phyloP scores from a whole-genome alignment of 306 rosid genomes.

The Senna tora region DNA sequence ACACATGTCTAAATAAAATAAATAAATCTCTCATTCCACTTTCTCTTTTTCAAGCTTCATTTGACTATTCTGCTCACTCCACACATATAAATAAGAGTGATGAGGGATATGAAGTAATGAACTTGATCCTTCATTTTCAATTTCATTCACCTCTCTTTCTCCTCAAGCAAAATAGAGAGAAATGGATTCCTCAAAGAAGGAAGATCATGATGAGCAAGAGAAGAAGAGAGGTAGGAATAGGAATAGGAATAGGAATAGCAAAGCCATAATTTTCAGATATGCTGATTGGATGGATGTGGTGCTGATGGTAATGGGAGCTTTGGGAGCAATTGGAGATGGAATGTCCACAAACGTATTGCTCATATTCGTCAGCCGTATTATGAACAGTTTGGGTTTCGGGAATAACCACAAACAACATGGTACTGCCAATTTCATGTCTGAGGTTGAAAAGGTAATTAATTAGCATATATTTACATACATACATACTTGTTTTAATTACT shows the following conservation, averaged over 20 bases:
- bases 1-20: background rate
- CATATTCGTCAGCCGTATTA: constrained; percentile 78
- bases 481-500: background rate
- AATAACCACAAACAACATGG: constrained; percentile 36
- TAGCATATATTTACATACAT: background rate
- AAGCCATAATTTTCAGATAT: constrained; percentile 61
- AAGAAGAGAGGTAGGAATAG: constrained; percentile 32
- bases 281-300: constrained; percentile 76
- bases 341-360: constrained; percentile 84
- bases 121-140: too few species aligned
- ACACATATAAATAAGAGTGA: too few species aligned
- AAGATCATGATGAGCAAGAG: constrained; percentile 18
- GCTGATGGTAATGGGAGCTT: constrained; percentile 75
- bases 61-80: too few species aligned
- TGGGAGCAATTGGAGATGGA: constrained; percentile 95
- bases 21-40: too few species aligned
- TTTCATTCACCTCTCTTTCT: constrained; percentile 2
- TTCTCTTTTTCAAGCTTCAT: too few species aligned
- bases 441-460: constrained; percentile 90
- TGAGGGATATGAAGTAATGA: too few species aligned
- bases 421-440: constrained; percentile 65
- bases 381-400: constrained; percentile 85
- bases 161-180: constrained; percentile 1
- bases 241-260: constrained; percentile 36
- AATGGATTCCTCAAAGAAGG: constrained; percentile 51